Base-by-base conservation (phyloP, 371 early-diverging fungal species). In the Mucor irregularis region DNA sequence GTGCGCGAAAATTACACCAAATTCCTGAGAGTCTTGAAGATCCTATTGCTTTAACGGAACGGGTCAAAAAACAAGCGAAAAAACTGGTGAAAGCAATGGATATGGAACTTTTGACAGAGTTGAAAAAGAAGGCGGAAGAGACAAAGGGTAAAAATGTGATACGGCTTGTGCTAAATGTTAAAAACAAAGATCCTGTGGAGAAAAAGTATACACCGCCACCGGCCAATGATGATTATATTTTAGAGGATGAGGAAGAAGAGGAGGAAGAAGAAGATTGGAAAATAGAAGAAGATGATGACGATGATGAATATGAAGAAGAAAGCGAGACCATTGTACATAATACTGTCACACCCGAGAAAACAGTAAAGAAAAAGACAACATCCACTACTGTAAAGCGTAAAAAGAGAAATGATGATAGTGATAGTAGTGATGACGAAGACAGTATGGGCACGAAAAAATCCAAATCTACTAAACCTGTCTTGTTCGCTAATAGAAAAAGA, bases 401-500 rank as follows among this genome's bases (percentile, higher is more conserved):
- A 21, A 26, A 34, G 13, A 21, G 9, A 24, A 21, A 24, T 22
- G 54, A 55, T 10, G 40, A 28, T 25, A 22, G 21, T 24, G 42
- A 42, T 4, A 48, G 49, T 33, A 48, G 49, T 24, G 38, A 38
- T 40, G 56, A 56, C 25, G 56, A 56, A 38, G 56, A 56, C 25
- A 40, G 48, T 40, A 56, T 56, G 56, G 56, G 56, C 8, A 56
- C 56, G 22, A 9, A 39, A 2, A 38, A 40, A 47, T 47, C 42
- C 11, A 56, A 48, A 22, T 24, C 14, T 1, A 16, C 24, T 4
- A 22, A 34, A 25, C 24, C 35, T 25, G 37, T 24, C 0, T 17
- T 47, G 8, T 47, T 56, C 5, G 28, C 56, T 9, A 51, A 46
- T 7, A 51, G 58, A 21, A 58, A 51, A 51, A 43, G 58, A 45